Evolutionary conservation across 257 asterid genomes (phyloP), one percentile per base, ranked within the genome.

Genomic region (Lantana camara): DNA sequence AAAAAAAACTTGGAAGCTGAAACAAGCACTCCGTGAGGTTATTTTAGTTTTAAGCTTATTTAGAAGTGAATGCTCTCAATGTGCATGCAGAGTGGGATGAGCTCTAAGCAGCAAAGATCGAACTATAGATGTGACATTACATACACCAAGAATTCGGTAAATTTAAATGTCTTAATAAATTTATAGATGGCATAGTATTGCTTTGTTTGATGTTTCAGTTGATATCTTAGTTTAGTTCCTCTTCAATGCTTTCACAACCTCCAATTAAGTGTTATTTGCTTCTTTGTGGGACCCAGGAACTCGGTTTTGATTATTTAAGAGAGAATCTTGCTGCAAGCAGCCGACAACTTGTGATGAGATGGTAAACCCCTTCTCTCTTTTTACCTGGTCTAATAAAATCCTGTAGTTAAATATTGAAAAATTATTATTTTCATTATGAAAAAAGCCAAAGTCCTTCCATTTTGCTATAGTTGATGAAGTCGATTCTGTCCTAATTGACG

Each of bases 391-490:
- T 55, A 7, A 64, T 62, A 19, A 34, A n/a, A 44, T 68, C 29
- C 35, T 19, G 52, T 58, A 17, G 41, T 64, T 14, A 12, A 44
- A 21, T 46, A 2, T 73, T 50, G 37, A 48, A 44, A 24, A 66
- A 4, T 44, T 52, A 23, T 44, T 52, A 19, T 35, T 60, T 21
- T 73, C n/a, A 38, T 72, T 23, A 55, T 75, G 66, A 66, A 76
- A 69, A 89, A 93, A 96, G 97, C 96, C 99, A 51, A 90, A 79
- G 66, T 95, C 99, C 70, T 94, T 94, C 81, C 95, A 94, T 81
- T 90, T 87, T 83, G 97, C 93, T 13, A 82, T 94, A 73, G 95
- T 90, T 60, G 97, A 90, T 76, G 99, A 94, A 80, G 97, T 94
- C 35, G 99, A 94, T 75, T 94, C 97, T 17, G 97, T 94, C 65